Conservation (phyloP, 129 eudicot species). For the Helianthus tuberosus region DNA sequence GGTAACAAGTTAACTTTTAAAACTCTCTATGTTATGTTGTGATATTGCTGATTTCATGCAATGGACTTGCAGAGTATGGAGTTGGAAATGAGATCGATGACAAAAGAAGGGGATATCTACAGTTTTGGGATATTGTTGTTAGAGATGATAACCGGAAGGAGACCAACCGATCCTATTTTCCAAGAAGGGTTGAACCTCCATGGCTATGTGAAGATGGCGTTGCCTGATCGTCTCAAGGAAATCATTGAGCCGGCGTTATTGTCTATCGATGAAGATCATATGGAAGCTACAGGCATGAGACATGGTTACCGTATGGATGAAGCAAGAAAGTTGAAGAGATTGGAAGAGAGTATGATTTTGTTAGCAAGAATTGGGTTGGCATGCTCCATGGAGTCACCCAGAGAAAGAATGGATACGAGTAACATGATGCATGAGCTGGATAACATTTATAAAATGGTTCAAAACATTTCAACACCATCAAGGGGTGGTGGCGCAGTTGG, state of each 20-base stretch:
- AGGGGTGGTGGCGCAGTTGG: conserved; percentile 96
- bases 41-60: not conserved
- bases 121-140: conserved; percentile 40
- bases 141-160: conserved; percentile 41
- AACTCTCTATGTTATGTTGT: not conserved
- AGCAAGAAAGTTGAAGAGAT: conserved; percentile 3
- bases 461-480: not conserved
- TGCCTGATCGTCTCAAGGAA: conserved; percentile 34
- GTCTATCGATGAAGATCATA: not conserved
- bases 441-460: conserved; percentile 5
- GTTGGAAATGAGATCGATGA: conserved; percentile 46
- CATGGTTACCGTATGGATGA: conserved; percentile 4
- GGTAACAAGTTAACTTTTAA: conserved; percentile 21
- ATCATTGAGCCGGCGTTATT: conserved; percentile 27
- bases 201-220: conserved; percentile 28
- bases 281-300: conserved; percentile 13
- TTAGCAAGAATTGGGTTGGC: conserved; percentile 36
- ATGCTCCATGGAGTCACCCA: conserved; percentile 36
- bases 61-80: conserved; percentile 34
- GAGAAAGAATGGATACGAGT: conserved; percentile 29
- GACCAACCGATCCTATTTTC: conserved; percentile 35
- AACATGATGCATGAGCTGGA: conserved; percentile 22
- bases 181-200: conserved; percentile 39
- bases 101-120: conserved; percentile 41
- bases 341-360: conserved; percentile 19